These are phyloP conservation scores for Suhomyces kilbournensis DNA, from an alignment of 805 yeast species.

Conservation along the genomic window DNA sequence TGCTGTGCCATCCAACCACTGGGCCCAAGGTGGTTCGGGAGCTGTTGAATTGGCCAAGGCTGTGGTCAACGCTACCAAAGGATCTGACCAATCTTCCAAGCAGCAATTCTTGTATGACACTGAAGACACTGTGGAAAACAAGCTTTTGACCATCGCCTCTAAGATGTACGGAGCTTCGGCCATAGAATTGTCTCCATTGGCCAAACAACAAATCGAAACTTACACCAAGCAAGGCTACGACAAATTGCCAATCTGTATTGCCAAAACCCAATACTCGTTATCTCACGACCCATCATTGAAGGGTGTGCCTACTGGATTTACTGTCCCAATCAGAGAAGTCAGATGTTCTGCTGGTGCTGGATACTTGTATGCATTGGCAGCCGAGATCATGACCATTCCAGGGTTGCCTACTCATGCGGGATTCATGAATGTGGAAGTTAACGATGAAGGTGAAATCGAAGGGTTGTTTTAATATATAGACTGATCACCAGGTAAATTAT, in stretches of 20 bases:
- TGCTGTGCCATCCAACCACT: constrained; percentile 88
- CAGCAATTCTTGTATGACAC: constrained; percentile 65
- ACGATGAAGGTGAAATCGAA: constrained; percentile 83
- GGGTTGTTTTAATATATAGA: constrained; percentile 64
- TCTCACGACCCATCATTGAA: constrained; percentile 80
- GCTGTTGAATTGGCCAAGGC: constrained; percentile 82
- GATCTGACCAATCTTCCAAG: constrained; percentile 31
- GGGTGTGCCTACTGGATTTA: constrained; percentile 80
- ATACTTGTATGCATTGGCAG: constrained; percentile 79
- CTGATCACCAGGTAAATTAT: not conserved
- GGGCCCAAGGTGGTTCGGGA: constrained; percentile 95
- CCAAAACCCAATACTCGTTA: constrained; percentile 81
- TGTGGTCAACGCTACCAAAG: constrained; percentile 66
- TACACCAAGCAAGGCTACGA: constrained; percentile 76
- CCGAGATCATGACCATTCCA: constrained; percentile 83
- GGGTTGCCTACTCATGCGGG: constrained; percentile 85
- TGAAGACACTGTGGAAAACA: constrained; percentile 72
- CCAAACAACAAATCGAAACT: constrained; percentile 63
- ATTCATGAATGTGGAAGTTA: constrained; percentile 81
- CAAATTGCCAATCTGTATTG: constrained; percentile 77
- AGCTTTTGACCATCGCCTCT: constrained; percentile 72
- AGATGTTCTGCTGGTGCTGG: constrained; percentile 82
- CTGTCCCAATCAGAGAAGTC: constrained; percentile 77
- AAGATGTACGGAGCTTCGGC: constrained; percentile 86
- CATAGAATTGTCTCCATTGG: constrained; percentile 66